A percentile compares a stretch with the other conserved stretches of the same genome.
phyloP scores from a whole-genome alignment of 495 filamentous ascomycete species.

The Aspergillus haitiensis region DNA sequence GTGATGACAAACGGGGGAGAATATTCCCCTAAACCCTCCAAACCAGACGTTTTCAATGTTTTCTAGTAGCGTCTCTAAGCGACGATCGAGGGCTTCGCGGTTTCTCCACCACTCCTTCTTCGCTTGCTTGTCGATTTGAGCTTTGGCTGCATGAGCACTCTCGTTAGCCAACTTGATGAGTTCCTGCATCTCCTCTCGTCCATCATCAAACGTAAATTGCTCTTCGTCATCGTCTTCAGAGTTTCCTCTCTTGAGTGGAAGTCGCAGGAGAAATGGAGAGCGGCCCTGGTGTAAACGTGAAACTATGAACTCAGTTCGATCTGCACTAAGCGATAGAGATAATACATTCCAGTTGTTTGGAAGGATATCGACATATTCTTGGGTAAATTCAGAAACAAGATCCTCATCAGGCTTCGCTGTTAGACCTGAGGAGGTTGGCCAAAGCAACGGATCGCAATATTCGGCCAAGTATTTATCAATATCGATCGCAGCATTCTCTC shows the following conservation, averaged over 20 bases:
- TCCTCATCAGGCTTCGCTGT: constrained; percentile 27
- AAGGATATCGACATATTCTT: constrained; percentile 61
- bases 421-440: constrained; percentile 31
- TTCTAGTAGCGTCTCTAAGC: constrained; percentile 72
- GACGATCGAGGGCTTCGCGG: constrained; percentile 73
- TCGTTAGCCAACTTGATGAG: constrained; percentile 77
- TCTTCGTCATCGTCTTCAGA: constrained; percentile 82
- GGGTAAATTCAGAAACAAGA: constrained; percentile 36
- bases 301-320: constrained; percentile 75
- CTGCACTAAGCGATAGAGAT: constrained; percentile 79
- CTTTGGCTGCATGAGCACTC: constrained; percentile 72
- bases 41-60: constrained; percentile 94
- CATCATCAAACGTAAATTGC: constrained; percentile 78
- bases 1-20: constrained; percentile 67
- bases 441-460: constrained; percentile 42
- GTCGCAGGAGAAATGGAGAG: constrained; percentile 77
- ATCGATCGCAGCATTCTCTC: constrained; percentile 44
- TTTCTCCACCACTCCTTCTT: constrained; percentile 88
- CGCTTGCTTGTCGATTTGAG: constrained; percentile 57
- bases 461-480: constrained; percentile 46
- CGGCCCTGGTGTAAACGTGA: constrained; percentile 71
- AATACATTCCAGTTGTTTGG: constrained; percentile 81
- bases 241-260: constrained; percentile 79
- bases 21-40: constrained; percentile 88
- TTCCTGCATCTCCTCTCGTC: constrained; percentile 72